Base-by-base conservation (phyloP, 1,139 yeast species). In the Hanseniaspora sp. region DNA sequence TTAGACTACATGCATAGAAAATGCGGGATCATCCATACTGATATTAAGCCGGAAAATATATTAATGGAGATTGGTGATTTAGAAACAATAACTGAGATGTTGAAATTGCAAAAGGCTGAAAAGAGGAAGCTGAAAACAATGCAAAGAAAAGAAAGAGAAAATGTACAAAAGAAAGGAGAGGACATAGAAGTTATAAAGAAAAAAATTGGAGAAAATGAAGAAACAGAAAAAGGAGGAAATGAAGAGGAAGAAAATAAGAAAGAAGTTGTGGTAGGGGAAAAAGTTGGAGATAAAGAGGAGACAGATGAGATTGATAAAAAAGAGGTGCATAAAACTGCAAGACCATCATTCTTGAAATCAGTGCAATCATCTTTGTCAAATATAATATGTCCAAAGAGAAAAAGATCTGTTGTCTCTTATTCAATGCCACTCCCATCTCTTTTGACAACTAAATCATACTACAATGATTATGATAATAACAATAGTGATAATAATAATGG, bases 21-120 rank as follows among this genome's bases (percentile, higher is more conserved):
- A 60, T 81, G 86, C 66, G 92, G 92, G 18, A 79, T 84, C 13
- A 82, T 84, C 56, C 94, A 84, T 68, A 84, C 92, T 0, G 94
- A 84, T 66, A 71, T 84, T 44, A 84, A 84, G 64, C 92, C 92
- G 0, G 94, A 84, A 64, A 84, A 84, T 66, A 80, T 84, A 3
- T 69, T 84, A 57, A 80, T 83, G 63, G 87, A 82, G 62, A 80
- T 83, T 58, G 82, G 83, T 41, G 87, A 83, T 61, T 86, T 82
- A 45, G 86, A 82, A 62, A 78, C 75, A 55, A 78, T 82, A 52
- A 84, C 82, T 15, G 72, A 73, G 58, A 72, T 77, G 71, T 80
- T 78, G 1, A 82, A 77, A 62, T 65, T 77, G 48, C 70, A 79
- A 57, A 84, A 79, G 60, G 70, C 67, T 56, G 77, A 74, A 56